phyloP scores from a whole-genome alignment of 805 yeast genomes.

The Candida chauliodis region DNA sequence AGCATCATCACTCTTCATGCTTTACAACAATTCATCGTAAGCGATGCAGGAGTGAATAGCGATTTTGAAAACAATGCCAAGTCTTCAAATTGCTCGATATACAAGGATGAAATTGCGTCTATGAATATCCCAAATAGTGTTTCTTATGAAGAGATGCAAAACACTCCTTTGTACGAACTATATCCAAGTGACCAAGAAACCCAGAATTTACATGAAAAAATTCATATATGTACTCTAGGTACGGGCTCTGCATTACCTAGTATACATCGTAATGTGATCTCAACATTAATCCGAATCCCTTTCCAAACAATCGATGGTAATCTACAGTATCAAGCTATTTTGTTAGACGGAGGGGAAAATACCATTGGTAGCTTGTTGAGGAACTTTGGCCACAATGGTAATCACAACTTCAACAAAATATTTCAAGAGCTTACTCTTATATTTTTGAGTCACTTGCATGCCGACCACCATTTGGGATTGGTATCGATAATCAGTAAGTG shows the following conservation, averaged over 20 bases:
- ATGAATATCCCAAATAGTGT: slow-evolving; percentile 12
- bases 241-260: slow-evolving; percentile 94
- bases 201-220: slow-evolving; percentile 42
- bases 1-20: slow-evolving; percentile 24
- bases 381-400: slow-evolving; percentile 48
- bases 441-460: slow-evolving; percentile 87
- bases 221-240: slow-evolving; percentile 75
- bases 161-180: slow-evolving; percentile 12
- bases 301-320: slow-evolving; percentile 19
- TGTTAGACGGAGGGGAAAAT: slow-evolving; percentile 95
- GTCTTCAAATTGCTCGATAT: slow-evolving; percentile 28
- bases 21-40: slow-evolving; percentile 26
- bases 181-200: slow-evolving; percentile 13
- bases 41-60: slow-evolving; percentile 17
- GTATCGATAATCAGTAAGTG: slow-evolving; percentile 67
- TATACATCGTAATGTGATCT: slow-evolving; percentile 76
- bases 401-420: slow-evolving; percentile 31
- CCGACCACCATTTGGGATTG: slow-evolving; percentile 93
- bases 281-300: slow-evolving; percentile 75
- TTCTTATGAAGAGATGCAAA: slow-evolving; percentile 1
- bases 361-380: slow-evolving; percentile 73
- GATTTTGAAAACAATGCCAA: slow-evolving; percentile 18
- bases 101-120: slow-evolving; percentile 25
- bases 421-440: slow-evolving; percentile 62
- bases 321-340: slow-evolving; percentile 39